phyloP scores from a whole-genome alignment of 148 eudicot genomes.

The Chenopodium berlandieri region DNA sequence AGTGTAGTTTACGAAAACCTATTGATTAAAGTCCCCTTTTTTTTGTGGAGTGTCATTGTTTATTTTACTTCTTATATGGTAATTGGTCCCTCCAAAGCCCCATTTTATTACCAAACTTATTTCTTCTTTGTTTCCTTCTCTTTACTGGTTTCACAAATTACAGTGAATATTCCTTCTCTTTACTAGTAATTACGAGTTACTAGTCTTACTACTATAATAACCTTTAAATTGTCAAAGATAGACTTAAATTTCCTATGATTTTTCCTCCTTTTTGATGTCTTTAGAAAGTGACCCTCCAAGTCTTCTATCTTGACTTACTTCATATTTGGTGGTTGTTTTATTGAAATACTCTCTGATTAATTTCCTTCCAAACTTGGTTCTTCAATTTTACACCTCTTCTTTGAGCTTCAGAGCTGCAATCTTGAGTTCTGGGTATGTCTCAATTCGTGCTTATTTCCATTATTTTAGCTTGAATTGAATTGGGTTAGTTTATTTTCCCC shows the following conservation, averaged over 20 bases:
- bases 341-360: neutral
- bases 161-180: neutral
- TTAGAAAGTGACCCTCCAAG: constrained; percentile 23
- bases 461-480: constrained; percentile 18
- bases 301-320: constrained; percentile 29
- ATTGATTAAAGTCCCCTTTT: too few relatives aligned
- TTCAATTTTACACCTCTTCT: constrained; percentile 13
- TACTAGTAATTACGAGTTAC: neutral
- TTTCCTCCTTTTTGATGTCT: constrained; percentile 14
- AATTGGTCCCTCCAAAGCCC: neutral
- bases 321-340: constrained; percentile 4
- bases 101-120: too few relatives aligned
- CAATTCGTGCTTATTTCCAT: constrained; percentile 21
- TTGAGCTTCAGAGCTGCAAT: constrained; percentile 26
- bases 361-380: neutral
- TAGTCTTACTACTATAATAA: too few relatives aligned
- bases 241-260: constrained; percentile 12
- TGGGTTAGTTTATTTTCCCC: constrained; percentile 24
- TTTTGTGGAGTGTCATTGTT: too few relatives aligned
- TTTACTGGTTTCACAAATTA: neutral
- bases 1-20: too few relatives aligned
- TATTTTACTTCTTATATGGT: neutral
- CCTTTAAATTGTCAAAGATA: constrained; percentile 26
- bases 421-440: constrained; percentile 36
- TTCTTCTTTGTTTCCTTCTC: too few relatives aligned